Conservation (phyloP, 2,329 filamentous ascomycete genomes). For the Cladosporium cucumerinum region DNA sequence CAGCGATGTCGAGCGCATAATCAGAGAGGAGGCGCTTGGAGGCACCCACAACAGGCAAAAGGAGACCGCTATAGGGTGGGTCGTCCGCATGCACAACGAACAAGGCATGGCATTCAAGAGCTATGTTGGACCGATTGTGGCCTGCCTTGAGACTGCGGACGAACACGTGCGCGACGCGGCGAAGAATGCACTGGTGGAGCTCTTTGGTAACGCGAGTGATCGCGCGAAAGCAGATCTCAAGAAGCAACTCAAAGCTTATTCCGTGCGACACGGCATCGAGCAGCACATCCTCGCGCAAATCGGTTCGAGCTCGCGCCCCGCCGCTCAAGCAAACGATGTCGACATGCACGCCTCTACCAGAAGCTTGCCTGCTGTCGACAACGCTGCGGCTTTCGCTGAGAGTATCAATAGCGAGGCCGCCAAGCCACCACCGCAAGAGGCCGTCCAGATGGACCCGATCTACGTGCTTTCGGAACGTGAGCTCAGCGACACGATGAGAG, state of each 20-base stretch:
- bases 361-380: slow-evolving; percentile 40
- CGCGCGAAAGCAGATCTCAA: slow-evolving; percentile 85
- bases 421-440: slow-evolving; percentile 59
- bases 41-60: slow-evolving; percentile 82
- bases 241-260: slow-evolving; percentile 76
- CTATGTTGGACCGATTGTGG: slow-evolving; percentile 80
- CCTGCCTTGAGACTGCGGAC: slow-evolving; percentile 85
- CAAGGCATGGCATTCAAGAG: slow-evolving; percentile 74
- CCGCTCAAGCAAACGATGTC: slow-evolving; percentile 19
- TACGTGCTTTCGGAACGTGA: slow-evolving; percentile 83
- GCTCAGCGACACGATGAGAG: slow-evolving; percentile 79
- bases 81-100: slow-evolving; percentile 80
- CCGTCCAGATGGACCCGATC: slow-evolving; percentile 71
- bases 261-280: slow-evolving; percentile 82
- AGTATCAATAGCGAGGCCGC: slow-evolving; percentile 47
- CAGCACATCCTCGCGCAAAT: slow-evolving; percentile 75
- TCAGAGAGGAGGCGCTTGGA: slow-evolving; percentile 73
- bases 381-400: slow-evolving; percentile 44
- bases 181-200: slow-evolving; percentile 77
- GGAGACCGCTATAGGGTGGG: slow-evolving; percentile 80
- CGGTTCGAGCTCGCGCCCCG: slow-evolving; percentile 45
- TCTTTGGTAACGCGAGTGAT: slow-evolving; percentile 79
- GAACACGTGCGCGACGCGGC: slow-evolving; percentile 80
- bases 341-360: slow-evolving; percentile 40
- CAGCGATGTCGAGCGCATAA: slow-evolving; percentile 71